Evolutionary conservation across 495 filamentous ascomycete species (phyloP), one percentile per base, ranked within the genome.

Genomic region (Friedmanniomyces simplex): DNA sequence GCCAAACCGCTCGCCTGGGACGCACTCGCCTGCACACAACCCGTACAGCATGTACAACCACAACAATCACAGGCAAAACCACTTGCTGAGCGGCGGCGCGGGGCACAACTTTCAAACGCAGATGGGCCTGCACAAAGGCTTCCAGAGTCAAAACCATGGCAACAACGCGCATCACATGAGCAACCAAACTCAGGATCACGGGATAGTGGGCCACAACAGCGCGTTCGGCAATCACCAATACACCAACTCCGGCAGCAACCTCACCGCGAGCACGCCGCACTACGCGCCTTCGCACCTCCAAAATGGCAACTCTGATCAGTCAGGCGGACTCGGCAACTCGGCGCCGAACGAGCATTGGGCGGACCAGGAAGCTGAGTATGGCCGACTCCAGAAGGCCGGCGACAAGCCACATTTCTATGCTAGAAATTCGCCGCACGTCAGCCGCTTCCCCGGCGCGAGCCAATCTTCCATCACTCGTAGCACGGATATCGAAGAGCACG

Each of bases 21-120:
- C 80, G 58, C 79, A 87, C 68, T 81, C 80, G 55, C 75, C 88
- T 54, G 80, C 79, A 26, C 74, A 82, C 57, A 82, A 77, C 60
- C 71, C 78, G 12, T 87, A 82, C 79, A 75, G 76, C 64, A 95
- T 95, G 89, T 95, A 86, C 74, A 82, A 78, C 61, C 87, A 90
- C 66, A 78, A 77, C 39, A 88, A 90, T 63, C 85, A 90, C 68
- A 82, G 84, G 70, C 82, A 81, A 61, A 89, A 91, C 71, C 86
- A 89, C 63, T 81, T 87, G 79, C 81, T 87, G 75, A 85, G 83
- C 68, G 79, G 84, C 53, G 73, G 79, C 56, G 69, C 73, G 58
- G 81, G 82, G 64, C 82, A 82, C 65, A 73, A 79, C 54, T 86
- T 80, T 71, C 74, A 72, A 50, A 81, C 83, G 76, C 79, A 80